Evolutionary conservation across 2,329 filamentous ascomycete species (phyloP), one percentile per base, ranked within the genome.

Genomic region (Alternaria arbusti): DNA sequence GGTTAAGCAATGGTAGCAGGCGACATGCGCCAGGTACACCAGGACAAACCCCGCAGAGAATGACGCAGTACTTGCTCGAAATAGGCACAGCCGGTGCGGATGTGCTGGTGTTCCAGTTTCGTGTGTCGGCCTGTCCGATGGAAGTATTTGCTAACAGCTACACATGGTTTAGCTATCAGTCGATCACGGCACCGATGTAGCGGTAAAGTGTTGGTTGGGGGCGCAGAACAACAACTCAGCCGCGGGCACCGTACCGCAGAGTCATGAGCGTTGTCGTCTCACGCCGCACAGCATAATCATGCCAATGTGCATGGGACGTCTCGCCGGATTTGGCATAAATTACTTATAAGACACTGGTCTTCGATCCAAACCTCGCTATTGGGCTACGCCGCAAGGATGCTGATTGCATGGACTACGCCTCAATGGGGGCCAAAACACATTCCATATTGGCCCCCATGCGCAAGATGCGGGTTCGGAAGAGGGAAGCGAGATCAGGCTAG

Each of bases 281-380:
- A 25, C 45, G 26, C 45, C 22, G 59, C 44, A 28, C 44, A 50
- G 32, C 44, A 26, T 43, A 40, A 40, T 40, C 36, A 40, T 40
- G 36, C 36, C 36, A 11, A 40, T 36, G 15, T 50, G 47, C 57
- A 52, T 28, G 12, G 6, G 28, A 20, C n/a, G 11, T 13, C 30
- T 22, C 26, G 50, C 57, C 49, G 64, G 44, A 61, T 49, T 23
- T 6, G 49, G 57, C 5, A 25, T 52, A 28, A 17, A 17, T 49
- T 58, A 64, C 54, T 10, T 22, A 17, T 12, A 17, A 9, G 5
- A 3, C 4, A 22, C n/a, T 40, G 13, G 6, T 13, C 22, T 10
- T 17, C 17, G 15, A 12, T 9, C 52, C 9, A 61, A 65, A 65
- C 13, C 62, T 54, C 57, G 25, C 58, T 65, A 67, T 57, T 67